Evolutionary conservation across 2,329 filamentous ascomycete species (phyloP).

Genomic region (Xylariaceae sp.): DNA sequence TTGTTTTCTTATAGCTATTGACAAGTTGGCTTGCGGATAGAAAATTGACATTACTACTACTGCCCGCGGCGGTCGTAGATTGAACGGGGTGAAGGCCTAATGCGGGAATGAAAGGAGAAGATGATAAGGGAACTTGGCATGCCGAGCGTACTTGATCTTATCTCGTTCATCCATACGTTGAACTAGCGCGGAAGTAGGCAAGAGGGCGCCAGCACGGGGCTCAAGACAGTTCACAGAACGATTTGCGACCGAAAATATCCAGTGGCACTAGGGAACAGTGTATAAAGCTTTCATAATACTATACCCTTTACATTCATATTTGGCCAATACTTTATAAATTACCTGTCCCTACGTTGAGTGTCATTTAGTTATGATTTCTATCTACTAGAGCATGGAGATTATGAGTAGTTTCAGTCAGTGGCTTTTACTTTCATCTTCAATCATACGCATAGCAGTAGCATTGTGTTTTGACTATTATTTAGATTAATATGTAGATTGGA

Average conservation of each 20-base stretch:
- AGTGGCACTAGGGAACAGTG: slow-evolving; percentile 25
- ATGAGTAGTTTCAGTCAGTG: too few species aligned
- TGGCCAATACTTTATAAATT: slow-evolving; percentile 15
- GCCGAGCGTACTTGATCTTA: slow-evolving; percentile 3
- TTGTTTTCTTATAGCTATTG: slow-evolving; percentile 25
- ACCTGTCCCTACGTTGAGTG: too few species aligned
- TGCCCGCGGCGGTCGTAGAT: slow-evolving; percentile 5
- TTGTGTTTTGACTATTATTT: neutral
- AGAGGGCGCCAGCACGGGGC: slow-evolving; percentile 15
- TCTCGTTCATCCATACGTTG: slow-evolving; percentile 5
- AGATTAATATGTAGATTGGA: neutral
- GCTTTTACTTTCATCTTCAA: neutral
- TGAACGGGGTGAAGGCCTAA: slow-evolving; percentile 2
- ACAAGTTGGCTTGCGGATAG: slow-evolving; percentile 29
- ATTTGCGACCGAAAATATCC: slow-evolving; percentile 6
- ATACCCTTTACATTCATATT: slow-evolving; percentile 34
- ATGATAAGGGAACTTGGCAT: slow-evolving; percentile 11
- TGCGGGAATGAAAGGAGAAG: slow-evolving; percentile 16
- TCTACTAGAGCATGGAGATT: too few species aligned
- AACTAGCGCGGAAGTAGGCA: slow-evolving; percentile 17
- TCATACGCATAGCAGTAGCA: neutral
- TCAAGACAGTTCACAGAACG: slow-evolving; percentile 23
- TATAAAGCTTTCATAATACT: slow-evolving; percentile 41
- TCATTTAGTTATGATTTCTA: too few species aligned
- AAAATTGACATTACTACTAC: slow-evolving; percentile 23